Evolutionary conservation across 2,329 filamentous ascomycete genomes (phyloP).

Genomic region (Fusarium concolor): DNA sequence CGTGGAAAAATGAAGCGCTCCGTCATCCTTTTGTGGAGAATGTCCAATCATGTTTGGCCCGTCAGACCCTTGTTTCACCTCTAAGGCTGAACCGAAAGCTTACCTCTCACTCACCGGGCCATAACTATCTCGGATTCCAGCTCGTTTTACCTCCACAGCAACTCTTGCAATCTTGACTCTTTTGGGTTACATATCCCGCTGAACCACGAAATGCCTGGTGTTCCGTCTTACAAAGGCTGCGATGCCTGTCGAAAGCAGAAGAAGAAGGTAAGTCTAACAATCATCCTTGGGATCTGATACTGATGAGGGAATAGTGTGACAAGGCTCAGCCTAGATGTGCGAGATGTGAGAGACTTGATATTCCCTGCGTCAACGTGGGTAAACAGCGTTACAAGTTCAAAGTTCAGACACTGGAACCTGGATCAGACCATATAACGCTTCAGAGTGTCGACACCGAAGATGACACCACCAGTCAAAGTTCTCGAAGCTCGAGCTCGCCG

Average conservation of each 20-base stretch:
- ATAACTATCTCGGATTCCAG: slow-evolving; percentile 14
- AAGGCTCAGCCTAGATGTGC: slow-evolving; percentile 57
- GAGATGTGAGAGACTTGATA: slow-evolving; percentile 58
- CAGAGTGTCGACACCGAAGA: slow-evolving; percentile 21
- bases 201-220: slow-evolving; percentile 58
- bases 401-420: slow-evolving; percentile 45
- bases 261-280: slow-evolving; percentile 60
- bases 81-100: slow-evolving; percentile 17
- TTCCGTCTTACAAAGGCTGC: slow-evolving; percentile 62
- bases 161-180: slow-evolving; percentile 17
- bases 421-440: slow-evolving; percentile 5
- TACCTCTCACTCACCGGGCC: not conserved
- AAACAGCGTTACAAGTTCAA: slow-evolving; percentile 63
- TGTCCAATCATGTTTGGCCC: slow-evolving; percentile 17
- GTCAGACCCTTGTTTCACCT: not conserved
- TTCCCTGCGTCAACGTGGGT: slow-evolving; percentile 60
- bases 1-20: slow-evolving; percentile 25
- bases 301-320: slow-evolving; percentile 55
- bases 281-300: not conserved
- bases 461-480: slow-evolving; percentile 2
- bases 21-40: slow-evolving; percentile 7
- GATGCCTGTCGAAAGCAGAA: slow-evolving; percentile 64
- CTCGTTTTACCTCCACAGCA: not conserved
- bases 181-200: slow-evolving; percentile 42
- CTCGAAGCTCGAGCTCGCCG: not conserved